These are phyloP conservation scores for Boletales sp. DNA, from an alignment of 768 basidiomycete species.

Conservation along the genomic window DNA sequence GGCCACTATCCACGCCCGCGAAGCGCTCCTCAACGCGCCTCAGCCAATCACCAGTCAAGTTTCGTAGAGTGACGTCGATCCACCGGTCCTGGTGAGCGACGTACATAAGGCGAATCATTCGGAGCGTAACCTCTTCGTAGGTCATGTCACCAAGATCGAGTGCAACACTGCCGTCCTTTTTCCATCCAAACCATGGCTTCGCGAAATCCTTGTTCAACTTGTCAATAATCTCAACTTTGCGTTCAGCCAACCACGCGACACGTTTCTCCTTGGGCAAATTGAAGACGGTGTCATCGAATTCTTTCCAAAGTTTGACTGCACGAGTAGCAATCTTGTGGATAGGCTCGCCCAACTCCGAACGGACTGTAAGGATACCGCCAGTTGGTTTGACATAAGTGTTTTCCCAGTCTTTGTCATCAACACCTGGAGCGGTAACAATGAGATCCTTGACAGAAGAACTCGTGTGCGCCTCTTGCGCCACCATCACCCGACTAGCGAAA, in stretches of 20 bases:
- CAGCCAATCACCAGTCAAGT: constrained; percentile 95
- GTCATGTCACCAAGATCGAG: constrained; percentile 95
- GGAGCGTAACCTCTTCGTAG: constrained; percentile 90
- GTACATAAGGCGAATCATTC: constrained; percentile 94
- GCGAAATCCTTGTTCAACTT: constrained; percentile 94
- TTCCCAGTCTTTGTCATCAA: constrained; percentile 88
- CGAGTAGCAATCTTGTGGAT: constrained; percentile 99
- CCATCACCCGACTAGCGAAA: constrained; percentile 96
- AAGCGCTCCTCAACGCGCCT: constrained; percentile 95
- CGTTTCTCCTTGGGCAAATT: constrained; percentile 96
- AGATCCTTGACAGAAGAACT: constrained; percentile 93
- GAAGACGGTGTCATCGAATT: constrained; percentile 97
- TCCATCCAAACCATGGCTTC: constrained; percentile 97
- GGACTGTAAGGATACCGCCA: constrained; percentile 94
- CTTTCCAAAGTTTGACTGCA: constrained; percentile 97
- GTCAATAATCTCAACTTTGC: constrained; percentile 82
- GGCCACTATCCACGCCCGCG: constrained; percentile 78
- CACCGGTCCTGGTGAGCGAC: constrained; percentile 88
- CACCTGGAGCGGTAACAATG: constrained; percentile 92
- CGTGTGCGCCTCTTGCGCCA: constrained; percentile 97
- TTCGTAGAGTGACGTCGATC: constrained; percentile 89
- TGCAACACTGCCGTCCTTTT: constrained; percentile 84
- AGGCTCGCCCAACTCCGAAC: constrained; percentile 96
- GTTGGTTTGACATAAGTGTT: constrained; percentile 92
- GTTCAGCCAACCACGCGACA: constrained; percentile 79